Conservation (phyloP, 768 basidiomycete species). For the Boletus vinaceobasis region DNA sequence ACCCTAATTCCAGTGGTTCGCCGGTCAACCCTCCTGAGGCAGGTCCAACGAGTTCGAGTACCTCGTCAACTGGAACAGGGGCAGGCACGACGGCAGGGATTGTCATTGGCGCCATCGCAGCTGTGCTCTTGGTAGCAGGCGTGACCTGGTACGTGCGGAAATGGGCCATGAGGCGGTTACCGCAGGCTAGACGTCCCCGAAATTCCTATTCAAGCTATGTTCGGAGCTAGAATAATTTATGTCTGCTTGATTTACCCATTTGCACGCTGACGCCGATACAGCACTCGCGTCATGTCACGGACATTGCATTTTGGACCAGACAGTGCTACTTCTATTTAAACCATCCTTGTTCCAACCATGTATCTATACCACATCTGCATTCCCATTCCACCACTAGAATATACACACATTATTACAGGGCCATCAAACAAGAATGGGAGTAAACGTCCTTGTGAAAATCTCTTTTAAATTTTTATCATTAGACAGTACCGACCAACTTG, state of each 20-base stretch:
- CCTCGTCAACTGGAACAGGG: conserved; percentile 27
- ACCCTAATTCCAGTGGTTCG: conserved; percentile 35
- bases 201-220: conserved; percentile 16
- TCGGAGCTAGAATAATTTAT: neutral
- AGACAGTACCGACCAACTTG: neutral
- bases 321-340: neutral
- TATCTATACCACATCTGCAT: too few relatives aligned
- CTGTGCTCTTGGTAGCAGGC: conserved; percentile 40
- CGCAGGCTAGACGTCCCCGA: conserved; percentile 18
- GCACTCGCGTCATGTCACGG: neutral
- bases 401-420: neutral
- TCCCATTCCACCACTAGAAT: neutral
- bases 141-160: conserved; percentile 48
- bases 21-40: conserved; percentile 15
- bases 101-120: conserved; percentile 49
- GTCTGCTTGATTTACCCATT: neutral
- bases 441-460: neutral
- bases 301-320: too few relatives aligned
- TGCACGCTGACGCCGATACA: neutral
- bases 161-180: conserved; percentile 39
- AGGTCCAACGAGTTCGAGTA: conserved; percentile 10
- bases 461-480: neutral
- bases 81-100: conserved; percentile 44
- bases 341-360: neutral
- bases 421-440: neutral